Percentiles rank a stretch among this genome's conserved stretches.
Evolutionary conservation across 1,139 yeast genomes (phyloP).

Genomic region (Yamadazyma sp.): DNA sequence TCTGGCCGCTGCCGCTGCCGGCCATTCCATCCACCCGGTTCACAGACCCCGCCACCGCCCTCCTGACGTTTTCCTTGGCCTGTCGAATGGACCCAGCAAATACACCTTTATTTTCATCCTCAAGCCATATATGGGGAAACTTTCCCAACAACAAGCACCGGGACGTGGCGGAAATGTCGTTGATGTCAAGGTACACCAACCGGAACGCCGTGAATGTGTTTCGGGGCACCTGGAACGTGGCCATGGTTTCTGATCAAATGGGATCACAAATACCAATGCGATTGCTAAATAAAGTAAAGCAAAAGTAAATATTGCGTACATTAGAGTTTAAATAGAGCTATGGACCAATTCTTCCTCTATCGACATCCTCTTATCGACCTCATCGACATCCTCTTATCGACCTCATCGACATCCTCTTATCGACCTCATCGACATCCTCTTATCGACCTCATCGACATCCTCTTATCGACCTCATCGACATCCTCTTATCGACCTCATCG

Average conservation of each 20-base stretch:
- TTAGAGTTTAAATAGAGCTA: too few relatives aligned
- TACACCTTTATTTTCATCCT: slow-evolving; percentile 19
- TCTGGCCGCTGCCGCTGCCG: too few relatives aligned
- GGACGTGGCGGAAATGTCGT: slow-evolving; percentile 50
- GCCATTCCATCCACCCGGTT: neutral
- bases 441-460: too few relatives aligned
- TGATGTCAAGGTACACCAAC: slow-evolving; percentile 52
- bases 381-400: too few relatives aligned
- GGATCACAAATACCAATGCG: neutral
- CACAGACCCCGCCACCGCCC: slow-evolving; percentile 10
- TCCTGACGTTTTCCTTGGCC: slow-evolving; percentile 12
- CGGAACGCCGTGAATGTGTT: slow-evolving; percentile 65
- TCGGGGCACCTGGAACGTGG: slow-evolving; percentile 7
- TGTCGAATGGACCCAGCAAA: slow-evolving; percentile 8
- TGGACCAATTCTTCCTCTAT: too few relatives aligned
- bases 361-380: too few relatives aligned
- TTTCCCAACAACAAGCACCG: slow-evolving; percentile 60
- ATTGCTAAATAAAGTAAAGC: neutral
- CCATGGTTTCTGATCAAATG: too few relatives aligned
- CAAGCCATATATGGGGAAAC: slow-evolving; percentile 63
- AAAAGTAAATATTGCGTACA: neutral
- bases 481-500: too few relatives aligned
- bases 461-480: too few relatives aligned
- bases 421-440: too few relatives aligned
- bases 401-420: too few relatives aligned